Evolutionary conservation across 2,329 filamentous ascomycete species (phyloP).

Genomic region (Chrysoporthe austroafricana): DNA sequence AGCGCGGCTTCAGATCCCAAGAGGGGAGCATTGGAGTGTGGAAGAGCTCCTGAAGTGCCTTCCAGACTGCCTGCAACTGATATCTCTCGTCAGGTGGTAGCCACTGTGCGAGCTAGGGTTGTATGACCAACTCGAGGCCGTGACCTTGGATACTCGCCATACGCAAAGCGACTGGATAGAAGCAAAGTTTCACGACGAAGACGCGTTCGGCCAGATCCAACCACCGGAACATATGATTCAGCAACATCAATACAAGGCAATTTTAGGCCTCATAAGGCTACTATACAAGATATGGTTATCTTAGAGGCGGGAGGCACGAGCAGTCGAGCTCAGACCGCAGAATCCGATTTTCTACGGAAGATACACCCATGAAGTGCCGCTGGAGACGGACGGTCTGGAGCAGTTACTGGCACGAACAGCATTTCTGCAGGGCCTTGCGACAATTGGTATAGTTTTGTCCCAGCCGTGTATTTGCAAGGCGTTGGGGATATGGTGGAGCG

Average conservation of each 20-base stretch:
- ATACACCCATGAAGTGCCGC: neutral
- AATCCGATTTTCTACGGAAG: neutral
- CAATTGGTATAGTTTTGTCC: neutral
- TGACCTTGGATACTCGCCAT: neutral
- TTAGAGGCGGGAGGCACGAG: neutral
- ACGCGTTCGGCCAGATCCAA: neutral
- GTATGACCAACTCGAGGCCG: too few relatives aligned
- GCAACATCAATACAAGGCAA: neutral
- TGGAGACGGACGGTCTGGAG: neutral
- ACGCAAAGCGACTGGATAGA: neutral
- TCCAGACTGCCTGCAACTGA: neutral
- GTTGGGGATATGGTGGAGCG: neutral
- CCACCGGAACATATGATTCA: neutral
- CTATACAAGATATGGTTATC: neutral
- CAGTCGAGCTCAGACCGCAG: constrained; percentile 4
- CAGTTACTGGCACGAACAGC: neutral
- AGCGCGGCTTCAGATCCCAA: neutral
- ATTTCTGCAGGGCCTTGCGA: neutral
- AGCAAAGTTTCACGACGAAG: neutral
- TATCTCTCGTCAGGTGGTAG: neutral
- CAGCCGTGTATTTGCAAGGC: neutral
- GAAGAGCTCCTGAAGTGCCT: neutral
- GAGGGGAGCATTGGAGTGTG: too few relatives aligned
- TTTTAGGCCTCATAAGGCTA: neutral
- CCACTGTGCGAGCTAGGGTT: neutral